phyloP scores from a whole-genome alignment of 345 rosid species.

The Aquilaria sinensis region DNA sequence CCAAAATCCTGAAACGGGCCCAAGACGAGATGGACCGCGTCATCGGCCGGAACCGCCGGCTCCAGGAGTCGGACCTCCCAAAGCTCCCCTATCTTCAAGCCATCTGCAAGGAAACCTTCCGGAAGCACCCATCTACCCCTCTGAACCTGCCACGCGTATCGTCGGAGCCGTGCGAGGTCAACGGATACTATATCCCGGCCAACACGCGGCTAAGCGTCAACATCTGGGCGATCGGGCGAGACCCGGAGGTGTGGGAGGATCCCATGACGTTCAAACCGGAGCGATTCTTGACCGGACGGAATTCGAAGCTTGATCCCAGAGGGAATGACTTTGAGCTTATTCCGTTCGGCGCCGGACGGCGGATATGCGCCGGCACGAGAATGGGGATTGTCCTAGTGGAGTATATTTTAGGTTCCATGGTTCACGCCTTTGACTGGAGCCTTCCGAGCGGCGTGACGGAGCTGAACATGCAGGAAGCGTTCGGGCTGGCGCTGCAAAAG shows the following conservation, averaged over 20 bases:
- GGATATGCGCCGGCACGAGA: conserved; percentile 54
- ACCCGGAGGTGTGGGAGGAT: conserved; percentile 42
- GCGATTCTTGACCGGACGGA: conserved; percentile 28
- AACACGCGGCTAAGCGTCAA: conserved; percentile 38
- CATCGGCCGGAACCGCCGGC: conserved; percentile 42
- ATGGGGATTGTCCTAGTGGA: conserved; percentile 47
- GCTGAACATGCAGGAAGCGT: conserved; percentile 50
- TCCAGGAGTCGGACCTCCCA: conserved; percentile 41
- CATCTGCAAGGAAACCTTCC: conserved; percentile 45
- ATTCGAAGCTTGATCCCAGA: conserved; percentile 29
- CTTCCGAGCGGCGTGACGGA: conserved; percentile 21
- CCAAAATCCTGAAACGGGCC: conserved; percentile 31
- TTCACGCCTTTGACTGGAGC: conserved; percentile 55
- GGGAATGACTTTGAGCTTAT: conserved; percentile 49
- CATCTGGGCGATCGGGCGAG: conserved; percentile 66
- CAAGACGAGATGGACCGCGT: conserved; percentile 64
- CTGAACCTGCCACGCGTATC: conserved; percentile 41
- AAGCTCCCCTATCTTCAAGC: conserved; percentile 47
- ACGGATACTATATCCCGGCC: conserved; percentile 45
- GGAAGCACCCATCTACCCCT: conserved; percentile 60
- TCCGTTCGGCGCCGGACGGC: conserved; percentile 50
- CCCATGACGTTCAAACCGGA: conserved; percentile 42
- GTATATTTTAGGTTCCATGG: conserved; percentile 42
- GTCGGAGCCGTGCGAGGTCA: conserved; percentile 30
- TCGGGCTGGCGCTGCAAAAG: conserved; percentile 55